Percentiles rank a stretch among this genome's conserved stretches.
phyloP scores from a whole-genome alignment of 805 yeast genomes.

The Limtongia smithiae region DNA sequence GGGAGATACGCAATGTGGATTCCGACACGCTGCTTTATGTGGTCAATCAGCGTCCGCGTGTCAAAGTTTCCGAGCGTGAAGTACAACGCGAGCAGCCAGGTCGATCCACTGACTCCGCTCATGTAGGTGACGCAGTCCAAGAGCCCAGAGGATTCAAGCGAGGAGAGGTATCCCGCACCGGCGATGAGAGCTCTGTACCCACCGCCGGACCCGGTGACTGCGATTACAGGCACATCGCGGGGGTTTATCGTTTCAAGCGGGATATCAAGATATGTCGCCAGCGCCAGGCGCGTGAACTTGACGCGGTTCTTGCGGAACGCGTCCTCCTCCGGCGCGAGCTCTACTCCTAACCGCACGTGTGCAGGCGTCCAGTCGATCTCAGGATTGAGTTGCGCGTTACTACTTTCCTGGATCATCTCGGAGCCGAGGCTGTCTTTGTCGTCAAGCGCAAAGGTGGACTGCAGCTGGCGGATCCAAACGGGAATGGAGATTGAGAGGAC shows the following conservation, averaged over 20 bases:
- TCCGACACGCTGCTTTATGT: slow-evolving; percentile 23
- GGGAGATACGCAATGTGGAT: slow-evolving; percentile 28
- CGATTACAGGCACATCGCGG: slow-evolving; percentile 31
- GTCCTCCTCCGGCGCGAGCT: slow-evolving; percentile 22
- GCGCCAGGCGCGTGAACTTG: slow-evolving; percentile 12
- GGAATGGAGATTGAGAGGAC: slow-evolving; percentile 2
- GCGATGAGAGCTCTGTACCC: slow-evolving; percentile 32
- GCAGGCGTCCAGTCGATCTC: slow-evolving; percentile 27
- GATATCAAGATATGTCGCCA: slow-evolving; percentile 26
- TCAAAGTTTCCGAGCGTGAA: slow-evolving; percentile 25
- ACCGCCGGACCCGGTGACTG: slow-evolving; percentile 32
- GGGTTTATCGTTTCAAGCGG: slow-evolving; percentile 22
- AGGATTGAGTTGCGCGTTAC: slow-evolving; percentile 24
- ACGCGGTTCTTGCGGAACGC: slow-evolving; percentile 20
- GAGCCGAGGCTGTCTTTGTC: slow-evolving; percentile 20
- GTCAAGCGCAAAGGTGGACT: slow-evolving; percentile 16
- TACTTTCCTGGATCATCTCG: slow-evolving; percentile 21
- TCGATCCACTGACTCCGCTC: slow-evolving; percentile 32
- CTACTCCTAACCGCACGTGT: slow-evolving; percentile 24
- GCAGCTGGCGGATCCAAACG: slow-evolving; percentile 15
- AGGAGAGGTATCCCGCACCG: slow-evolving; percentile 27
- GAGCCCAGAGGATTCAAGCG: slow-evolving; percentile 25
- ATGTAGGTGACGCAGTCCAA: slow-evolving; percentile 30
- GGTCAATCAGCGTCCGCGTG: slow-evolving; percentile 18
- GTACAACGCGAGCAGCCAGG: slow-evolving; percentile 29